These are phyloP conservation scores for Calonectria pseudoturangicola DNA, from an alignment of 2,329 filamentous ascomycete species.

Conservation along the genomic window DNA sequence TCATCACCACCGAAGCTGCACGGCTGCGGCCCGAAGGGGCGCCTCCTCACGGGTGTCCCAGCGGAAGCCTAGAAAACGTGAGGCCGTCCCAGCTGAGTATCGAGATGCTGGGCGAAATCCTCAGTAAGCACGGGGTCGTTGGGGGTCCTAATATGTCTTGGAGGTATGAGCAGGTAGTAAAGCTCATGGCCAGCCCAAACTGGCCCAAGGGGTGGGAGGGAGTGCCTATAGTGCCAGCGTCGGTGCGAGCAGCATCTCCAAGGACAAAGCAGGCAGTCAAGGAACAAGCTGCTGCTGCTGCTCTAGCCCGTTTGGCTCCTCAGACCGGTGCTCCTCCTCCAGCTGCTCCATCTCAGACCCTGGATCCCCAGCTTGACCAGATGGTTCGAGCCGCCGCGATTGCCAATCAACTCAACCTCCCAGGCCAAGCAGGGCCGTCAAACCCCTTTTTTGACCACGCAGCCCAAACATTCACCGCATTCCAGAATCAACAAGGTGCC, in stretches of 20 bases:
- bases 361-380: background rate
- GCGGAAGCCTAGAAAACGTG: conserved; percentile 4
- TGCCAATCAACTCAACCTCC: background rate
- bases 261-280: background rate
- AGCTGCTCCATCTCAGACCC: background rate
- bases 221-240: background rate
- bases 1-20: background rate
- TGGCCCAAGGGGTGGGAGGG: conserved; percentile 9
- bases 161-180: background rate
- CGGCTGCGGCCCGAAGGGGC: conserved; percentile 1
- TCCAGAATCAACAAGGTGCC: too few relatives aligned
- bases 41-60: conserved; percentile 28
- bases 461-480: too few relatives aligned
- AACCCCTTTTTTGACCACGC: background rate
- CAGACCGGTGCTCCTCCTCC: too few relatives aligned
- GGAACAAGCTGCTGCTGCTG: background rate
- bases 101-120: background rate
- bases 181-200: background rate
- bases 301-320: background rate
- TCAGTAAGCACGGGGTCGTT: background rate
- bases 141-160: conserved; percentile 3
- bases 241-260: background rate
- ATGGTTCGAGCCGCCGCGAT: background rate
- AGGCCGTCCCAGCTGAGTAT: conserved; percentile 9
- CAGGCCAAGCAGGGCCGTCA: background rate